Percentiles rank a stretch among this genome's conserved stretches.
phyloP scores from a whole-genome alignment of 2,329 filamentous ascomycete species.

The Pezicula neosporulosa region DNA sequence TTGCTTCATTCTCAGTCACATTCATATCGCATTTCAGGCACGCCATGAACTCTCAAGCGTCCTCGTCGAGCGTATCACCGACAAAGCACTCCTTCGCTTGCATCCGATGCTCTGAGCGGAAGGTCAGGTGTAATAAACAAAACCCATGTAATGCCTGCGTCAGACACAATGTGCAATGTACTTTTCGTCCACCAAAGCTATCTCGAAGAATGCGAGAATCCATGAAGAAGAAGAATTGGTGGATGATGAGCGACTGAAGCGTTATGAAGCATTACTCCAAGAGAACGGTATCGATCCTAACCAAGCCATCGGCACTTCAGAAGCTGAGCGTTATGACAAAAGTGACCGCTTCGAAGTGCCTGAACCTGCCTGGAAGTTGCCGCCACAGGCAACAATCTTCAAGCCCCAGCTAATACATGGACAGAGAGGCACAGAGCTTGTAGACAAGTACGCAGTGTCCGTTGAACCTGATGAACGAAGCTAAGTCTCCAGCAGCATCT shows the following conservation, averaged over 20 bases:
- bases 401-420: constrained; percentile 16
- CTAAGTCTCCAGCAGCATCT: constrained; percentile 18
- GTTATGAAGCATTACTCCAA: constrained; percentile 12
- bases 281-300: constrained; percentile 16
- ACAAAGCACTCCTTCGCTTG: constrained; percentile 2
- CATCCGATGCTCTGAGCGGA: constrained; percentile 21
- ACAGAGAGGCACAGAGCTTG: constrained; percentile 14
- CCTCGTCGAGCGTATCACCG: background rate
- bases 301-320: constrained; percentile 4
- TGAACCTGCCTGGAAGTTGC: constrained; percentile 5
- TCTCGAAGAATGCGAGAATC: constrained; percentile 4
- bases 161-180: constrained; percentile 21
- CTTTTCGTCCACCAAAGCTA: constrained; percentile 3
- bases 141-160: constrained; percentile 40
- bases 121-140: constrained; percentile 38
- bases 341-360: background rate
- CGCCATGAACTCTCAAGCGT: background rate
- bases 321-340: constrained; percentile 3
- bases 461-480: background rate
- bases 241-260: constrained; percentile 5
- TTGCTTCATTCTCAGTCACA: background rate
- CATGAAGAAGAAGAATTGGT: constrained; percentile 7
- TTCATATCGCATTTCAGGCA: background rate
- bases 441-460: constrained; percentile 19
- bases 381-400: constrained; percentile 1